Base-by-base conservation (phyloP, 306 rosid genomes). In the Heteromeles arbutifolia region DNA sequence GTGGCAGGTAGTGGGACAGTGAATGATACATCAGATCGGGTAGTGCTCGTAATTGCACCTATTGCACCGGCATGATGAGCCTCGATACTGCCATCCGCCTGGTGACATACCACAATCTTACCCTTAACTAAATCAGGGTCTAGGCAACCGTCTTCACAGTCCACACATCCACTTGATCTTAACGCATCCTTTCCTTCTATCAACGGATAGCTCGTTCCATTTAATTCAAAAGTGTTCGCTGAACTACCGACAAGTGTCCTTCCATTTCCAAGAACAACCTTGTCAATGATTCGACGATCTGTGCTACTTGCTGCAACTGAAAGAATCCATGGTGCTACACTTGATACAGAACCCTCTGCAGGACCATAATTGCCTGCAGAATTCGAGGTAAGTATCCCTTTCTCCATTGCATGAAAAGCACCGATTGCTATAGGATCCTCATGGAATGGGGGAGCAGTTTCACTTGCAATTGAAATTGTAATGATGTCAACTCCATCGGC, bases 401-500 rank as follows among this genome's bases (percentile, higher is more conserved):
- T 69, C 39, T 17, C n/a, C 4, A 4, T 69, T 48, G 74, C 59
- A 48, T 69, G 62, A 32, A 29, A 75, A 25, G 44, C 44, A 50
- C 78, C 73, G 1, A 78, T 19, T 8, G 71, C 67, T 15, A 69
- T 48, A 17, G 61, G 41, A 69, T 69, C 74, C 9, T 25, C 1
- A 2, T 25, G 4, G 8, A 67, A 12, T 0, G 53, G 32, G 4
- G 29, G 6, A 12, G 52, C 8, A 13, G 2, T 8, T 13, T 8
- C 26, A 28, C 4, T 11, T 69, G 43, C 74, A 48, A 48, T 17
- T 13, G 74, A 69, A 48, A 69, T 11, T 26, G 74, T 48, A 25
- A 69, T 26, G 25, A 69, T 69, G 61, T 69, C 74, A 69, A 69
- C 74, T 69, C 61, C 74, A 28, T 69, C 73, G 1, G 73, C 73